phyloP scores from a whole-genome alignment of 1,139 yeast species.

The Yamadazyma friedrichii region DNA sequence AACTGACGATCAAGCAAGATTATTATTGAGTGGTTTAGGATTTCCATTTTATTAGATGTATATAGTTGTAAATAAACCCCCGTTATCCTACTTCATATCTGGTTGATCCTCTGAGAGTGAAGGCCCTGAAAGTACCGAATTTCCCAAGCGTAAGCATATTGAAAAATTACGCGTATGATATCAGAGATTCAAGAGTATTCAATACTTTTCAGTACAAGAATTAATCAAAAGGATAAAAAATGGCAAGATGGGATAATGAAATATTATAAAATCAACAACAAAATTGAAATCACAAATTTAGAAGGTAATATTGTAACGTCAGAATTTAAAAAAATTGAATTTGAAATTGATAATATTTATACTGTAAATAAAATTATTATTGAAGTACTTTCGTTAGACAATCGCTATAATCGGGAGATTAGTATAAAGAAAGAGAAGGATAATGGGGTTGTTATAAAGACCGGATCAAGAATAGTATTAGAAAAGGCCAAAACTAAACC shows the following conservation, averaged over 20 bases:
- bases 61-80: slow-evolving; percentile 6
- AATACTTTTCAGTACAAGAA: slow-evolving; percentile 42
- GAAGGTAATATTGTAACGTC: slow-evolving; percentile 35
- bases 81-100: too few relatives aligned
- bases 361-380: slow-evolving; percentile 11
- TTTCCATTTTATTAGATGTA: slow-evolving; percentile 55
- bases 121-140: too few relatives aligned
- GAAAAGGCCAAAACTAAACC: not conserved
- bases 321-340: slow-evolving; percentile 18
- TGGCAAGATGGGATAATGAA: slow-evolving; percentile 56
- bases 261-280: slow-evolving; percentile 48
- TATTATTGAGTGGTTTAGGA: slow-evolving; percentile 78
- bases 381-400: slow-evolving; percentile 10
- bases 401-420: slow-evolving; percentile 12
- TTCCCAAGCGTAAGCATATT: too few relatives aligned
- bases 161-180: slow-evolving; percentile 5
- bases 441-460: slow-evolving; percentile 4
- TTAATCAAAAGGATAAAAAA: slow-evolving; percentile 49
- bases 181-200: slow-evolving; percentile 14
- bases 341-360: slow-evolving; percentile 13
- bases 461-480: slow-evolving; percentile 1
- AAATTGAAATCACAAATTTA: slow-evolving; percentile 42
- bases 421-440: slow-evolving; percentile 9
- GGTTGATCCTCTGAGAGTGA: too few relatives aligned
- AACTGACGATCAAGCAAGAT: slow-evolving; percentile 89